These are phyloP conservation scores for Globisporangium nunn DNA, from an alignment of 352 stramenopile genomes.

Conservation along the genomic window DNA sequence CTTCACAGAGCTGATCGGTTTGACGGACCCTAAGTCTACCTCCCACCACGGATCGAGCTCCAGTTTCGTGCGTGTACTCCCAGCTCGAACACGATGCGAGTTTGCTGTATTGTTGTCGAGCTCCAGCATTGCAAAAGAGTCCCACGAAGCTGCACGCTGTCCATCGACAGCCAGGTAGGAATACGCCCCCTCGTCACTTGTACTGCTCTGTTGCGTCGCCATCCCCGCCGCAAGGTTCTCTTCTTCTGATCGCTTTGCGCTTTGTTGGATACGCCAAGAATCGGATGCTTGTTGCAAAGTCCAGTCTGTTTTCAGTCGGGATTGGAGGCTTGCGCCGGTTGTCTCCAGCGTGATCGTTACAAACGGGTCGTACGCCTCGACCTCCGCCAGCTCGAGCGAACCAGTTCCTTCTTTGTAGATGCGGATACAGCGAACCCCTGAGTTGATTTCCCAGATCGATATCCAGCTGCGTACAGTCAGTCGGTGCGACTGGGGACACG, in stretches of 20 bases:
- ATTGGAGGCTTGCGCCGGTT: conserved; percentile 34
- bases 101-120: neutral
- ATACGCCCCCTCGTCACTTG: conserved; percentile 23
- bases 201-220: conserved; percentile 58
- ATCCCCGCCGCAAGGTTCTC: conserved; percentile 60
- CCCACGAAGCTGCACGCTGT: conserved; percentile 24
- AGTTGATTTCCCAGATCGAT: conserved; percentile 39
- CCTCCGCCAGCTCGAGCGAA: conserved; percentile 29
- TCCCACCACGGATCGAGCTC: conserved; percentile 60
- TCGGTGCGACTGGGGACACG: conserved; percentile 26
- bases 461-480: conserved; percentile 29
- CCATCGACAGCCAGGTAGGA: conserved; percentile 51
- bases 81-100: conserved; percentile 13
- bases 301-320: conserved; percentile 43
- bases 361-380: conserved; percentile 47
- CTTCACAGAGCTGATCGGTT: conserved; percentile 37
- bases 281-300: conserved; percentile 23
- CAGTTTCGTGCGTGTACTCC: conserved; percentile 36
- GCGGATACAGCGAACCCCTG: conserved; percentile 31
- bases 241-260: conserved; percentile 36
- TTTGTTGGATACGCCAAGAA: conserved; percentile 49
- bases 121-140: conserved; percentile 19
- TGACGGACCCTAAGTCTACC: conserved; percentile 44
- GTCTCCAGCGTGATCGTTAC: conserved; percentile 36
- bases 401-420: conserved; percentile 44